Percentiles rank a stretch among this genome's conserved stretches.
These are phyloP conservation scores for Balamuthia mandrillaris DNA, from an alignment of 208 protist species.

Conservation along the genomic window DNA sequence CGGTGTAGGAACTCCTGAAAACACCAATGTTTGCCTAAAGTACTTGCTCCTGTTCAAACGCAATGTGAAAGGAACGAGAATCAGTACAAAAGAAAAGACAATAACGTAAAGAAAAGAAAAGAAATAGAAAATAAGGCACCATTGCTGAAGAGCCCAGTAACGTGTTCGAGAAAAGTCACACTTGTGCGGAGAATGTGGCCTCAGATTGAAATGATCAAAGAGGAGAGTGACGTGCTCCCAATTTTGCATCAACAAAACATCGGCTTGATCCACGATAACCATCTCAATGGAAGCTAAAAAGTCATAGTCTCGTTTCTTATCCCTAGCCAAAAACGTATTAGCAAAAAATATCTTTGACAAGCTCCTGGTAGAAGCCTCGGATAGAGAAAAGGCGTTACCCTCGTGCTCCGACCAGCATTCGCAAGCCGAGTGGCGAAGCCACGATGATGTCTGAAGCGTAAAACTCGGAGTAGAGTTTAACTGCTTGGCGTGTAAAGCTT, in stretches of 20 bases:
- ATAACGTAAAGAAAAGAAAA: background rate
- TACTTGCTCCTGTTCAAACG: conserved; percentile 63
- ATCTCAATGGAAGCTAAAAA: conserved; percentile 91
- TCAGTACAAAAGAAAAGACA: background rate
- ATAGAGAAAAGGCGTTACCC: background rate
- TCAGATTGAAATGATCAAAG: conserved; percentile 81
- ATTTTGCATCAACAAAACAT: conserved; percentile 95
- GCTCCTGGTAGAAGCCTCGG: background rate
- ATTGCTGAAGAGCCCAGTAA: conserved; percentile 12
- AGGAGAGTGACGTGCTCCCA: conserved; percentile 89
- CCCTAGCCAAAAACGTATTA: conserved; percentile 42
- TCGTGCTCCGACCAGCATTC: conserved; percentile 52
- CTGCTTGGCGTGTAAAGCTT: conserved; percentile 62
- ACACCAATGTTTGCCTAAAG: conserved; percentile 90
- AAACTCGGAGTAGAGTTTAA: conserved; percentile 84
- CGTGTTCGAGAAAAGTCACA: conserved; percentile 69
- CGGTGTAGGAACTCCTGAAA: conserved; percentile 74
- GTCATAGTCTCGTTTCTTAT: conserved; percentile 68
- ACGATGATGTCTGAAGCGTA: conserved; percentile 90
- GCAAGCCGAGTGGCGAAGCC: conserved; percentile 89
- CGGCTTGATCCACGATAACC: conserved; percentile 84
- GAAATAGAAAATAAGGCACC: conserved; percentile 11
- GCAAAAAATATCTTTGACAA: background rate
- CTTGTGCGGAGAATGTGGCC: conserved; percentile 49
- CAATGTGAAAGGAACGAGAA: conserved; percentile 35